Base-by-base conservation (phyloP, 1,139 yeast species). In the Zygosaccharomyces sapae region DNA sequence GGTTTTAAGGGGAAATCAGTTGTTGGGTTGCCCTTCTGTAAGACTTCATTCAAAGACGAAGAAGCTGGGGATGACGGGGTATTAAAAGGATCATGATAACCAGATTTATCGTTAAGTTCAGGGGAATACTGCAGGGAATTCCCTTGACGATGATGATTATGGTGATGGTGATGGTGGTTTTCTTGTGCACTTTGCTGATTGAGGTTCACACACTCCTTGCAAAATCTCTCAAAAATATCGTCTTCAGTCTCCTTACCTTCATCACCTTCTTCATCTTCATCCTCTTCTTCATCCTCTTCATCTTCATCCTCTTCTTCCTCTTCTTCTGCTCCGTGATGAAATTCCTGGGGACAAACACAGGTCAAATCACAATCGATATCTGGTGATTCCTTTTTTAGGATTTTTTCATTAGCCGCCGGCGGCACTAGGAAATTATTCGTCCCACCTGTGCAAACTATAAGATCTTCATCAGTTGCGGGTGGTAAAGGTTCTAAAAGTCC, bases 281-380 rank as follows among this genome's bases (percentile, higher is more conserved):
- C 30, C 10, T 34, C 34, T 7, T 52, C 58, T 8, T 52, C 58
- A 5, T 52, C 54, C 16, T 38, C 47, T 10, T 42, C 48, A n/a
- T 47, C 48, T 12, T 9, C 42, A 16, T 38, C 42, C 12, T 38
- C 37, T n/a, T 24, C 27, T 6, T 38, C 42, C 12, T 38, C 37
- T n/a, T 24, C 27, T 6, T 5, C 27, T 24, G 8, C 27, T 6
- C 3, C 9, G 19, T 35, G 35, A 16, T 13, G 22, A 9, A 30
- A 25, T 12, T 34, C 27, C 10, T 39, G 36, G 3, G 27, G 39
- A 18, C 40, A 45, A 10, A 27, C 57, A 44, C 63, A 60, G 2
- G 62, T 55, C 29, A 59, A 43, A 35, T 57, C 56, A 48, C 65
- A 59, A 39, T 54, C 56, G 41, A 58, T 61, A 52, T 50, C 64